phyloP scores from a whole-genome alignment of 2,329 filamentous ascomycete species.

The Pseudocercospora crystallina region DNA sequence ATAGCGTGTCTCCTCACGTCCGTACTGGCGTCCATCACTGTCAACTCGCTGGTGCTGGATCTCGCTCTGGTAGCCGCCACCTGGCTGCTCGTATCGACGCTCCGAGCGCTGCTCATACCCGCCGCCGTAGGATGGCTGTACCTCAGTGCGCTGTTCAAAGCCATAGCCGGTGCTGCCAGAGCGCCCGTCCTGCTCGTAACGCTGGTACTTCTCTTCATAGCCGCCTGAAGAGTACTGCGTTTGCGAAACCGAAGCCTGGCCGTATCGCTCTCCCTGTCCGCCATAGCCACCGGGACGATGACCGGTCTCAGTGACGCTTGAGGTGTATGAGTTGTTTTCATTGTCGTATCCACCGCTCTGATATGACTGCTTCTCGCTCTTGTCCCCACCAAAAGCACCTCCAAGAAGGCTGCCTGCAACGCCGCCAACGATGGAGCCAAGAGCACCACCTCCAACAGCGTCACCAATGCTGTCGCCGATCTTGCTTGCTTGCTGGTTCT shows the following conservation, averaged over 20 bases:
- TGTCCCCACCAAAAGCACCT: constrained; percentile 51
- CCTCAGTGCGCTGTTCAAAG: constrained; percentile 60
- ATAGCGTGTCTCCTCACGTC: constrained; percentile 25
- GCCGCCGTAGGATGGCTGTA: constrained; percentile 52
- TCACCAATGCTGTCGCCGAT: constrained; percentile 57
- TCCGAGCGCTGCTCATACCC: constrained; percentile 62
- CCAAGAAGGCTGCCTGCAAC: constrained; percentile 67
- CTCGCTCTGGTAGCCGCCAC: constrained; percentile 42
- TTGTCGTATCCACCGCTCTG: constrained; percentile 53
- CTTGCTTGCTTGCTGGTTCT: constrained; percentile 24
- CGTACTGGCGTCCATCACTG: constrained; percentile 29
- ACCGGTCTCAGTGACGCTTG: constrained; percentile 63
- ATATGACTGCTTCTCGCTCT: constrained; percentile 55
- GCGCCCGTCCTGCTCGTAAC: constrained; percentile 57
- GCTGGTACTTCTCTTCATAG: constrained; percentile 59
- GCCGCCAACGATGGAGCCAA: constrained; percentile 70
- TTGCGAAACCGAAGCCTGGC: constrained; percentile 60
- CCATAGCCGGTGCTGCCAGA: constrained; percentile 49
- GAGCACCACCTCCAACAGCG: constrained; percentile 62
- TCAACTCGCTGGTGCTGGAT: constrained; percentile 33
- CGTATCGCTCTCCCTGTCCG: constrained; percentile 48
- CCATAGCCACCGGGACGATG: constrained; percentile 38
- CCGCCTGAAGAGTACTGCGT: constrained; percentile 61
- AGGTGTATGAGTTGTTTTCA: constrained; percentile 64
- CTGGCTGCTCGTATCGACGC: constrained; percentile 48